A percentile compares a stretch with the other conserved stretches of the same genome.
These are phyloP conservation scores for Hygrocybe punicea DNA, from an alignment of 768 basidiomycete species.

Conservation along the genomic window DNA sequence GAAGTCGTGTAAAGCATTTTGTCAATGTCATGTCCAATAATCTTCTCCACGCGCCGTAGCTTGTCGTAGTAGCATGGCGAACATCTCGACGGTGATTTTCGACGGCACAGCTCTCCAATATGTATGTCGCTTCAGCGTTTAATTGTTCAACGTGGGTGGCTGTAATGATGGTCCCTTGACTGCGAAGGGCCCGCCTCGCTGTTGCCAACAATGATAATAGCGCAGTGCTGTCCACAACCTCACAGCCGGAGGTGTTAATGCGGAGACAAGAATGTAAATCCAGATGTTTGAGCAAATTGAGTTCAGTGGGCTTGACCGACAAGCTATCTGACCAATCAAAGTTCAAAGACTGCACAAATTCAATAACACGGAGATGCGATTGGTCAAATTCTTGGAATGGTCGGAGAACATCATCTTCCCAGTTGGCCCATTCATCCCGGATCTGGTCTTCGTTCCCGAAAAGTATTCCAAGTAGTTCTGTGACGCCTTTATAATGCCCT, in stretches of 20 bases:
- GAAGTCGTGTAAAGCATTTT: conserved; percentile 81
- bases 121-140: conserved; percentile 64
- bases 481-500: conserved; percentile 67
- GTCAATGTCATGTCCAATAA: conserved; percentile 80
- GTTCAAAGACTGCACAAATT: conserved; percentile 80
- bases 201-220: conserved; percentile 65
- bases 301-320: conserved; percentile 50
- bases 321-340: conserved; percentile 86
- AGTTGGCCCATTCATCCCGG: conserved; percentile 35
- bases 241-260: conserved; percentile 68
- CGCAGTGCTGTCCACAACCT: conserved; percentile 73
- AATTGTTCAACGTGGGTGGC: conserved; percentile 63
- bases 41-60: conserved; percentile 82
- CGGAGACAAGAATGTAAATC: conserved; percentile 70
- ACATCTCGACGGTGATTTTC: conserved; percentile 89
- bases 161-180: conserved; percentile 64
- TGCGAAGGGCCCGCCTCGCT: conserved; percentile 59
- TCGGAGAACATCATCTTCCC: conserved; percentile 49
- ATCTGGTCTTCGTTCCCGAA: conserved; percentile 64
- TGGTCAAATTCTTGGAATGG: conserved; percentile 75
- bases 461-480: conserved; percentile 74
- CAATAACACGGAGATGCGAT: conserved; percentile 80
- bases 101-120: conserved; percentile 78
- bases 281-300: conserved; percentile 63
- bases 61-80: conserved; percentile 59